Conservation (phyloP, 306 rosid species). For the Lathyrus sativus region DNA sequence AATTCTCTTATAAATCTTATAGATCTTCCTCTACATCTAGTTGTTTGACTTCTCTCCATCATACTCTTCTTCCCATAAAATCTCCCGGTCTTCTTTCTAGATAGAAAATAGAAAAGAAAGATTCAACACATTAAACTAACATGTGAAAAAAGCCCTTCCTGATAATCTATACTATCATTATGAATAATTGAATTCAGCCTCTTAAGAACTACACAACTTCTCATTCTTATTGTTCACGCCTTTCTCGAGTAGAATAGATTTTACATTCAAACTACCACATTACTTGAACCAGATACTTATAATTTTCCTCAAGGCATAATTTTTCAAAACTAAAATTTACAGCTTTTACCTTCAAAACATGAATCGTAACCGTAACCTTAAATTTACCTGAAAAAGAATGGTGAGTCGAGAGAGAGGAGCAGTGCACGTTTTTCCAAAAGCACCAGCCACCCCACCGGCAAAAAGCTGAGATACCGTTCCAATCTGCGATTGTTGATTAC, state of each 20-base stretch:
- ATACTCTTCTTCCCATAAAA: too few relatives aligned
- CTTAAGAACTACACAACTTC: neutral
- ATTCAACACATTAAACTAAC: neutral
- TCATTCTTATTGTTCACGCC: neutral
- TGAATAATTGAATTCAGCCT: neutral
- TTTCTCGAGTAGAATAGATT: neutral
- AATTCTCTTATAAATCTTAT: too few relatives aligned
- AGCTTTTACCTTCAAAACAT: neutral
- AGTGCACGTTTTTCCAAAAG: slow-evolving; percentile 43
- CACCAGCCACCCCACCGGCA: slow-evolving; percentile 42
- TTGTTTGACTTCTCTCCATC: too few relatives aligned
- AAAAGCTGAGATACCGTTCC: slow-evolving; percentile 44
- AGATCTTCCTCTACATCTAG: too few relatives aligned
- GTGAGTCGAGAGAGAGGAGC: slow-evolving; percentile 44
- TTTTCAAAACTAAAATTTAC: neutral
- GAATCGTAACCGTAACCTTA: neutral
- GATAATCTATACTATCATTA: neutral
- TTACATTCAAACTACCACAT: neutral
- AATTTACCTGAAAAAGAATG: slow-evolving; percentile 39
- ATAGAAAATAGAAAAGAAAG: neutral
- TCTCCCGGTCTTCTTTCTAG: too few relatives aligned
- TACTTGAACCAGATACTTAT: neutral
- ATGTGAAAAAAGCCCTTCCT: neutral
- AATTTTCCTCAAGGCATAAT: neutral
- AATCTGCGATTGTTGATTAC: slow-evolving; percentile 29